Evolutionary conservation across 768 basidiomycete genomes (phyloP).

Genomic region (Panaeolus papilionaceus): DNA sequence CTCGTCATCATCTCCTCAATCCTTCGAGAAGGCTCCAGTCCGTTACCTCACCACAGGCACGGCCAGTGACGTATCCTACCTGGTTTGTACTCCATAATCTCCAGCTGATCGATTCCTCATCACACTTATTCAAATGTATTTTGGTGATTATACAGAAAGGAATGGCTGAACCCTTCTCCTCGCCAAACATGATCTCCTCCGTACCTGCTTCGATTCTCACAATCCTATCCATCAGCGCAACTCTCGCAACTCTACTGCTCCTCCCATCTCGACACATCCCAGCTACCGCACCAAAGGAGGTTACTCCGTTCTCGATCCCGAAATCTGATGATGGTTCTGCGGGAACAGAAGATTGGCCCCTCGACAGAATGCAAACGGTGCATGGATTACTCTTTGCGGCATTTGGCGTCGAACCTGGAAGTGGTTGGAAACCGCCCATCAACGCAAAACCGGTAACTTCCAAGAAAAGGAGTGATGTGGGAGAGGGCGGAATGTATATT

Average conservation of each 20-base stretch:
- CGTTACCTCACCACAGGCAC: constrained; percentile 52
- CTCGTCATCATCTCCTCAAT: constrained; percentile 40
- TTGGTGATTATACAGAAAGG: constrained; percentile 33
- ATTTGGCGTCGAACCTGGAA: constrained; percentile 35
- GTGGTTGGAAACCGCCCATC: constrained; percentile 23
- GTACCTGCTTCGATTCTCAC: constrained; percentile 61
- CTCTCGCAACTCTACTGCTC: constrained; percentile 45
- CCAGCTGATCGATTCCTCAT: constrained; percentile 10
- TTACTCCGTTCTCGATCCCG: constrained; percentile 41
- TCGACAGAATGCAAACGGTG: constrained; percentile 37
- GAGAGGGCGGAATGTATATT: constrained; percentile 61
- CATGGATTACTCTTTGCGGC: constrained; percentile 44
- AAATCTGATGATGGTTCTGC: constrained; percentile 32
- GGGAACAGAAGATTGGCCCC: constrained; percentile 43
- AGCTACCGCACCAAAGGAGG: constrained; percentile 44
- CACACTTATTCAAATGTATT: neutral
- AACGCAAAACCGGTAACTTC: constrained; percentile 14
- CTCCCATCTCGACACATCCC: constrained; percentile 54
- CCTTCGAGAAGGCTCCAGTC: constrained; percentile 52
- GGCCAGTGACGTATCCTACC: constrained; percentile 21
- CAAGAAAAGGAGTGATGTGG: constrained; percentile 38
- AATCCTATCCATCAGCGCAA: constrained; percentile 32
- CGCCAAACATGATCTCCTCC: constrained; percentile 64
- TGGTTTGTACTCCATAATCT: constrained; percentile 27
- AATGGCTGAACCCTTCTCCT: constrained; percentile 46